phyloP scores from a whole-genome alignment of 2,329 filamentous ascomycete species.

The Talaromyces sp. region DNA sequence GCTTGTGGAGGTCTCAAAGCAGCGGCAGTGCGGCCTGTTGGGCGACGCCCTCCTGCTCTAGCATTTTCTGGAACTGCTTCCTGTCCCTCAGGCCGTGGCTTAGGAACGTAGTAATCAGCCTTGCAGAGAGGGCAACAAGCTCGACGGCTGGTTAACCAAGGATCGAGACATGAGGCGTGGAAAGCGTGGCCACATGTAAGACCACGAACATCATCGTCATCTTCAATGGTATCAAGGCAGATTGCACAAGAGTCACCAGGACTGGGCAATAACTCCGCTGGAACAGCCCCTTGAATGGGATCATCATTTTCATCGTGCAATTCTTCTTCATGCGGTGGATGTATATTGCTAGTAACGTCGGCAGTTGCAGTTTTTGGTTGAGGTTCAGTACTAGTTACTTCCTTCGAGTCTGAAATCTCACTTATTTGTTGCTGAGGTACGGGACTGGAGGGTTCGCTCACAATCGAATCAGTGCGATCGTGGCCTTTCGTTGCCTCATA shows the following conservation, averaged over 20 bases:
- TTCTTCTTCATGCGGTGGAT: not conserved
- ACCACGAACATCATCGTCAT: slow-evolving; percentile 91
- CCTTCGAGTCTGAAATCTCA: slow-evolving; percentile 12
- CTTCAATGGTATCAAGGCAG: slow-evolving; percentile 88
- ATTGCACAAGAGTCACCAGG: slow-evolving; percentile 94
- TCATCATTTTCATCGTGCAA: slow-evolving; percentile 50
- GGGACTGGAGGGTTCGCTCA: slow-evolving; percentile 16
- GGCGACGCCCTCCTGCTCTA: slow-evolving; percentile 26
- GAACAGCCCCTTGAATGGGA: slow-evolving; percentile 75
- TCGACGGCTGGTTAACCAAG: slow-evolving; percentile 89
- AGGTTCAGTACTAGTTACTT: not conserved
- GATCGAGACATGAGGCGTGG: slow-evolving; percentile 91
- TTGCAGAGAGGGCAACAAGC: slow-evolving; percentile 98
- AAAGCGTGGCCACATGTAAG: slow-evolving; percentile 96
- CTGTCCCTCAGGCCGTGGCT: slow-evolving; percentile 64
- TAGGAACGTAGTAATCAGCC: slow-evolving; percentile 93
- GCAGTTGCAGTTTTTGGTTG: not conserved
- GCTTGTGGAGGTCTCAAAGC: slow-evolving; percentile 30
- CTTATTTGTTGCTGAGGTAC: slow-evolving; percentile 16
- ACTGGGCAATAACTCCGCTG: slow-evolving; percentile 71
- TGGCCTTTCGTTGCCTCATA: slow-evolving; percentile 22
- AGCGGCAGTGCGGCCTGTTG: slow-evolving; percentile 21
- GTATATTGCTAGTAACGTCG: slow-evolving; percentile 6
- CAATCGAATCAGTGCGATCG: slow-evolving; percentile 16
- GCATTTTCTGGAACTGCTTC: slow-evolving; percentile 26